A percentile compares a stretch with the other conserved stretches of the same genome.
Conservation (phyloP, 2,329 filamentous ascomycete species). For the Pseudogymnoascus sp. region DNA sequence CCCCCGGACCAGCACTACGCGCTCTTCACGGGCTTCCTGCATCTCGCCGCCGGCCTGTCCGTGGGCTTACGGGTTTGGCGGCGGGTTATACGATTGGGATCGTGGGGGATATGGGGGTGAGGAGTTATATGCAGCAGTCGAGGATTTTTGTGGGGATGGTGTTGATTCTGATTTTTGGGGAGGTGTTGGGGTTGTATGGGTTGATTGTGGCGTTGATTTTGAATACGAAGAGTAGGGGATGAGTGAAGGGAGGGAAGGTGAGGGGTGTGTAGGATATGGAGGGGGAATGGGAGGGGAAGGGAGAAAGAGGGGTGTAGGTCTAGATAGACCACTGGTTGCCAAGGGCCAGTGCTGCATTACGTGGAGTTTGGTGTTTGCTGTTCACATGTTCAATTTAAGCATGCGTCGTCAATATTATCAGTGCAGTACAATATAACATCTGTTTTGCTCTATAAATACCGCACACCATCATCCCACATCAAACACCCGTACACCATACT, state of each 20-base stretch:
- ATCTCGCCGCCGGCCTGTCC: slow-evolving; percentile 81
- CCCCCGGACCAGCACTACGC: slow-evolving; percentile 64
- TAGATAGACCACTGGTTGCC: neutral
- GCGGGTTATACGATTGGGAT: slow-evolving; percentile 95
- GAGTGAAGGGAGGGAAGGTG: neutral
- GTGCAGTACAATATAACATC: slow-evolving; percentile 4
- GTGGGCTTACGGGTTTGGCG: slow-evolving; percentile 90
- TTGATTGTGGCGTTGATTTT: slow-evolving; percentile 93
- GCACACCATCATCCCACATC: too few species aligned
- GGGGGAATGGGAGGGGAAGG: neutral
- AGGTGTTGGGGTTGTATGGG: slow-evolving; percentile 96
- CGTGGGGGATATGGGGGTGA: slow-evolving; percentile 88
- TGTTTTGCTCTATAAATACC: neutral
- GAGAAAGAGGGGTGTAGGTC: neutral
- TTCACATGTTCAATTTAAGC: slow-evolving; percentile 1
- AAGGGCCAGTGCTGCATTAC: neutral
- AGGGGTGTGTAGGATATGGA: neutral
- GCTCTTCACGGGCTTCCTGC: slow-evolving; percentile 89
- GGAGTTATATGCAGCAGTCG: slow-evolving; percentile 93
- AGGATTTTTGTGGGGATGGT: slow-evolving; percentile 98
- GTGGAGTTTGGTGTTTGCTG: slow-evolving; percentile 1
- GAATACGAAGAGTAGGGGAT: slow-evolving; percentile 62
- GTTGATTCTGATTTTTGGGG: slow-evolving; percentile 94
- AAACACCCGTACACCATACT: neutral
- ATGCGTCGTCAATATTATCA: neutral